A percentile compares a stretch with the other conserved stretches of the same genome.
These are phyloP conservation scores for Wallacemonas sp. DNA, from an alignment of 208 protist genomes.

Conservation along the genomic window DNA sequence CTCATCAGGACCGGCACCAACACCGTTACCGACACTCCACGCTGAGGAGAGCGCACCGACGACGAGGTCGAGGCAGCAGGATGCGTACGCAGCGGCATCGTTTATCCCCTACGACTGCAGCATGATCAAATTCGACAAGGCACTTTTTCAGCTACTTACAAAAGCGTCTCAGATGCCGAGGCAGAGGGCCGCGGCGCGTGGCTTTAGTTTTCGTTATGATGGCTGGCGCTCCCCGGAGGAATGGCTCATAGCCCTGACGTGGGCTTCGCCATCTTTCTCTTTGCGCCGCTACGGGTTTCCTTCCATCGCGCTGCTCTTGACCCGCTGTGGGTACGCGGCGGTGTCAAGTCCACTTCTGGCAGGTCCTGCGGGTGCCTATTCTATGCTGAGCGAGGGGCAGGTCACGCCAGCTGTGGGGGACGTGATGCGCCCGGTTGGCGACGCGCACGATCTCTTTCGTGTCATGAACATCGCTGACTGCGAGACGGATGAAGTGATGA, in stretches of 20 bases:
- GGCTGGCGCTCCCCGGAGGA: not conserved
- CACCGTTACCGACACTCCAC: not conserved
- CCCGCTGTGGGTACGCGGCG: too few species aligned
- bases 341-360: not conserved
- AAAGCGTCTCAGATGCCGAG: not conserved
- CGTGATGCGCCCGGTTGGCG: too few species aligned
- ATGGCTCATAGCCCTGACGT: not conserved
- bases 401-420: not conserved
- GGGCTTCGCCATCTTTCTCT: not conserved
- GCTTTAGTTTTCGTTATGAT: not conserved
- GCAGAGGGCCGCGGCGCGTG: too few species aligned
- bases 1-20: not conserved
- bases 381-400: not conserved
- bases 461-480: not conserved
- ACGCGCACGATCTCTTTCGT: too few species aligned
- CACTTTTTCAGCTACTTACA: not conserved
- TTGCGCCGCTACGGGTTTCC: not conserved
- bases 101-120: conserved; percentile 1
- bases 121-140: not conserved
- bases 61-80: not conserved
- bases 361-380: not conserved
- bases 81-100: not conserved
- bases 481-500: not conserved
- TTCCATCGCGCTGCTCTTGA: too few species aligned
- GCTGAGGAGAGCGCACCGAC: not conserved